Conservation (phyloP, 768 basidiomycete genomes). For the Lactarius trivialis region DNA sequence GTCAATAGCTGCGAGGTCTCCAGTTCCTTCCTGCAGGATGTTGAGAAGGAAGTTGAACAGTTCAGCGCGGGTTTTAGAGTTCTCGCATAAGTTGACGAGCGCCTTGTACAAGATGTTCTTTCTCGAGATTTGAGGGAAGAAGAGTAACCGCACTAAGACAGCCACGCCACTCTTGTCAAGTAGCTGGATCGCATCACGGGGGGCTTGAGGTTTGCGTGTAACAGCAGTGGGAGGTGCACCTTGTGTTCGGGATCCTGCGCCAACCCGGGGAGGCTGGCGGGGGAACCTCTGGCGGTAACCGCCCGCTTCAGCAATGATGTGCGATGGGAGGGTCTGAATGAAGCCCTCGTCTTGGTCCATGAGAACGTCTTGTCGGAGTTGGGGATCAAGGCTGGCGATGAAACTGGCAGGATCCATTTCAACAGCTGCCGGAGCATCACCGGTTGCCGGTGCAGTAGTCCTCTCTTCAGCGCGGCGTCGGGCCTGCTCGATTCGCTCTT, state of each 20-base stretch:
- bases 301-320: slow-evolving; percentile 81
- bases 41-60: slow-evolving; percentile 91
- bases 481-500: slow-evolving; percentile 80
- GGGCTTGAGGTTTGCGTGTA: slow-evolving; percentile 45
- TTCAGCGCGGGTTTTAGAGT: slow-evolving; percentile 83
- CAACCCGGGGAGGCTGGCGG: slow-evolving; percentile 7
- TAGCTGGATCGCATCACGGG: slow-evolving; percentile 87
- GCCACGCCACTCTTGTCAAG: slow-evolving; percentile 88
- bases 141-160: slow-evolving; percentile 83
- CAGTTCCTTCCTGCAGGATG: slow-evolving; percentile 91
- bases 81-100: slow-evolving; percentile 93
- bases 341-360: slow-evolving; percentile 85
- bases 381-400: slow-evolving; percentile 86
- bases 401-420: slow-evolving; percentile 89
- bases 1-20: slow-evolving; percentile 87
- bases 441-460: slow-evolving; percentile 32
- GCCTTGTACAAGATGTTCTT: slow-evolving; percentile 84
- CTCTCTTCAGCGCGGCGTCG: slow-evolving; percentile 42
- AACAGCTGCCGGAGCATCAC: slow-evolving; percentile 32
- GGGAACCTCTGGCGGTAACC: slow-evolving; percentile 53
- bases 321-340: slow-evolving; percentile 71
- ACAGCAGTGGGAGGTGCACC: slow-evolving; percentile 24
- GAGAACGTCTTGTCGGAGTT: slow-evolving; percentile 83
- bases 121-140: slow-evolving; percentile 90
- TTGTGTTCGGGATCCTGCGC: slow-evolving; percentile 17